Evolutionary conservation across 2,329 filamentous ascomycete genomes (phyloP).

Genomic region (Colletotrichum sp.): DNA sequence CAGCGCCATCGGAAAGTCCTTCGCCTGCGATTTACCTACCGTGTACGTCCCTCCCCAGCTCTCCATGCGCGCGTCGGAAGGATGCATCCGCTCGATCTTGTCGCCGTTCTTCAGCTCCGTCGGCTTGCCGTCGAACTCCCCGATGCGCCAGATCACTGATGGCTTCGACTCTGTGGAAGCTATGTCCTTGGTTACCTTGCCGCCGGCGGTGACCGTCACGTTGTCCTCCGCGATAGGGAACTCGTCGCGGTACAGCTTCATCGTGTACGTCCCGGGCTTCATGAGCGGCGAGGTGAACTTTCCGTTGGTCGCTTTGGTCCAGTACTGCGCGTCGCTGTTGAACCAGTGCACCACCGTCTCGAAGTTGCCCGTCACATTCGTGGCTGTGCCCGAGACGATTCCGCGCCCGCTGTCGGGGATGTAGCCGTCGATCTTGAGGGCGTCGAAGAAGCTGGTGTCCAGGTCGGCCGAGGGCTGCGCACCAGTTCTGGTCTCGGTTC

Average conservation of each 20-base stretch:
- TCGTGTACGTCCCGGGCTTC: conserved; percentile 65
- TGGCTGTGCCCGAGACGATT: conserved; percentile 57
- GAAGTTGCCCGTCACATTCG: conserved; percentile 51
- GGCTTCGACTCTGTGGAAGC: conserved; percentile 41
- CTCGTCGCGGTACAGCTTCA: conserved; percentile 63
- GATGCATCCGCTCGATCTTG: conserved; percentile 64
- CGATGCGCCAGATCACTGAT: conserved; percentile 58
- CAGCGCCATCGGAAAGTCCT: conserved; percentile 62
- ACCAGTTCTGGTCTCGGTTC: conserved; percentile 39
- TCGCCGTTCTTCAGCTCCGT: conserved; percentile 63
- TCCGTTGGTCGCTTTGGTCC: conserved; percentile 54
- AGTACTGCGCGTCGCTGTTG: conserved; percentile 62
- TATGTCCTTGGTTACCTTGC: conserved; percentile 52
- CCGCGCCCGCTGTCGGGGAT: conserved; percentile 54
- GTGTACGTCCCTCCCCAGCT: conserved; percentile 58
- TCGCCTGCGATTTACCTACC: conserved; percentile 50
- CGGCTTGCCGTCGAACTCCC: conserved; percentile 61
- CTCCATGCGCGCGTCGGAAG: conserved; percentile 57
- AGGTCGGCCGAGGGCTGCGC: conserved; percentile 45
- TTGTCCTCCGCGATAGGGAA: conserved; percentile 52
- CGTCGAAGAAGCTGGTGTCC: conserved; percentile 61
- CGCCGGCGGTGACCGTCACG: conserved; percentile 51
- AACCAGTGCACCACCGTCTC: conserved; percentile 63
- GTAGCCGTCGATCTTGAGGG: conserved; percentile 57
- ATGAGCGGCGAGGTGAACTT: conserved; percentile 61